Evolutionary conservation across 306 rosid species (phyloP), one percentile per base, ranked within the genome.

Genomic region (Lotus japonicus): DNA sequence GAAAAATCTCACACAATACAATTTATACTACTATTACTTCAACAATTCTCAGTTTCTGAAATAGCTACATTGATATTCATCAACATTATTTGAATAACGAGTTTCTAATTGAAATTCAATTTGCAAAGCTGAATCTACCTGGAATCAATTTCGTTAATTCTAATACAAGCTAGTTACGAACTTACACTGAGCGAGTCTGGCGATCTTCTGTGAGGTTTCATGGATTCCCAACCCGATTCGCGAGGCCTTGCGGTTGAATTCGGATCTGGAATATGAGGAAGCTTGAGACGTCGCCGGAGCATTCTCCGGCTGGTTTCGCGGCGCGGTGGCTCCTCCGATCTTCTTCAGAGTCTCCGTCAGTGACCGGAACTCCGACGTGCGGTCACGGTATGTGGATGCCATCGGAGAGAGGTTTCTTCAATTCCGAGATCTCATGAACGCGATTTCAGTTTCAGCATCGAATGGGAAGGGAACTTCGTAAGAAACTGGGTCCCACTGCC

Each of bases 341-440:
- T 84, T 92, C 82, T 84, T 87, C 42, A 92, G 84, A 31, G 96
- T 86, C 54, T 81, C 80, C 56, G 89, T 48, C 17, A 92, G 83
- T 6, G 90, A 87, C 55, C 82, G 88, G 79, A 92, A 92, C 89
- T 92, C 96, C 55, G 84, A 75, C 44, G 98, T 92, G 71, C 96
- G 98, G 77, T 91, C 97, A 17, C 95, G 84, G 83, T 66, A 91
- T 9, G 78, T 58, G 68, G 91, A 81, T 49, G 87, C 85, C 96
- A 92, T 91, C 15, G 63, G 42, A 58, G 71, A 67, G 67, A 26
- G n/a, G 57, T 18, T 19, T 4, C 41, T 19, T 6, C 41, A 9
- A n/a, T 31, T 58, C 59, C 35, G 12, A 49, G 74, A 39, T 75
- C 39, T 57, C 73, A 15, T 21, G 26, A 21, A 21, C 26, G 26